A percentile compares a stretch with the other conserved stretches of the same genome.
These are phyloP conservation scores for Heliosperma pusillum DNA, from an alignment of 148 eudicot genomes.

Conservation along the genomic window DNA sequence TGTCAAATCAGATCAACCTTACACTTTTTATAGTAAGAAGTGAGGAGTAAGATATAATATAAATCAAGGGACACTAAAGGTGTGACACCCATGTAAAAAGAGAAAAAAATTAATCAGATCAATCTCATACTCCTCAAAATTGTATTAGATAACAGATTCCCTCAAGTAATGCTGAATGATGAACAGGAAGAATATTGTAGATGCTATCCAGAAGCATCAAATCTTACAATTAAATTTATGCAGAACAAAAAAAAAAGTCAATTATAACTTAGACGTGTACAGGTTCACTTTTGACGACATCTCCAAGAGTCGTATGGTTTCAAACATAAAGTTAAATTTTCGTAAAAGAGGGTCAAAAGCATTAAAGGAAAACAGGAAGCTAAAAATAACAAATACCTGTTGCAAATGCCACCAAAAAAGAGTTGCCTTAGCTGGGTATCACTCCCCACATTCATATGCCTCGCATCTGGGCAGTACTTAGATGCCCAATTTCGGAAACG, in stretches of 20 bases:
- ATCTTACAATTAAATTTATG: no score
- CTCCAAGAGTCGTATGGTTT: background rate
- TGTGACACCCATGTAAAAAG: background rate
- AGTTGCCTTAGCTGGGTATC: constrained; percentile 86
- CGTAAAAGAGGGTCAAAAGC: background rate
- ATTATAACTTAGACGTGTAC: background rate
- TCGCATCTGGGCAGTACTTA: constrained; percentile 80
- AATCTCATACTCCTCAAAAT: background rate
- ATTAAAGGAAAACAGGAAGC: background rate
- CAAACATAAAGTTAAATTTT: background rate
- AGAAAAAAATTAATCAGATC: background rate
- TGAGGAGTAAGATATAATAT: background rate
- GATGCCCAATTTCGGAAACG: constrained; percentile 94
- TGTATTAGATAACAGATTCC: background rate
- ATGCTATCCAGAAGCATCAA: background rate
- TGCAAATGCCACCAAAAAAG: constrained; percentile 78
- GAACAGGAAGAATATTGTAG: background rate
- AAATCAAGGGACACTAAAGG: background rate
- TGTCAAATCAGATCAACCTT: background rate
- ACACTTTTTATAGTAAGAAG: background rate
- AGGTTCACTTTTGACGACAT: background rate
- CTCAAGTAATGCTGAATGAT: background rate
- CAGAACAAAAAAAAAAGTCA: background rate
- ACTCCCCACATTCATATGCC: constrained; percentile 90
- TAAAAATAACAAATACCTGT: constrained; percentile 51